Base-by-base conservation (phyloP, 2,329 filamentous ascomycete genomes). In the Septoria linicola region DNA sequence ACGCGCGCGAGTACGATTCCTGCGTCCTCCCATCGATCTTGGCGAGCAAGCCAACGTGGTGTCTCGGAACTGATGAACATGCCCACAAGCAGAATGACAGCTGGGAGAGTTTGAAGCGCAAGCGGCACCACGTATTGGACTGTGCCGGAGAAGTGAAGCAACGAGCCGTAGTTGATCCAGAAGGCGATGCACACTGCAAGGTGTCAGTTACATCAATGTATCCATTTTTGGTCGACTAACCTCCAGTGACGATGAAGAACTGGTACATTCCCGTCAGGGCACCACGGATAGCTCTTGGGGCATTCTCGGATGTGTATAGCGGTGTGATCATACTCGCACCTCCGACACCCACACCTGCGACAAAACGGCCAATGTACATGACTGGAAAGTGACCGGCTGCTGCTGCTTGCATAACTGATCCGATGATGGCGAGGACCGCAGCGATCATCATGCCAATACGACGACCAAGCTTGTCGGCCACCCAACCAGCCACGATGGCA, bases 371-470 rank as follows among this genome's bases (percentile, higher is more conserved):
- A 39, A 58, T 54, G 30, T 58, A 59, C 44, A 59, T 41, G 7
- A 59, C 57, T 1, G 52, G 43, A 25, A 59, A 59, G 23, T 59
- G 48, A 10, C 57, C 57, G 10, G 44, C 50, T 8, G 86, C 81
- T 5, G 80, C 81, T 32, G 86, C 82, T 68, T 91, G 87, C 52
- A 89, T 80, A 55, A 88, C 79, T 40, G 85, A 85, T 49, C 87
- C 87, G 53, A 89, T 68, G 53, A 79, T 82, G 48, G 89, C 76
- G 35, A 73, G 76, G 0, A 43, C 19, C 31, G 84, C 77, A 32
- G 84, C 78, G 41, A 79, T 70, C 57, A 90, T 83, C 51, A 91
- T 78, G 30, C 85, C 87, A 51, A 80, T 73, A 43, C 88, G 83
- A 61, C 87, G 84, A 51, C 88, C 88, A 41, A 87, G 70, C 27